Evolutionary conservation across 192 early-diverging fungal species (phyloP).

Genomic region (Backusella morwellensis): DNA sequence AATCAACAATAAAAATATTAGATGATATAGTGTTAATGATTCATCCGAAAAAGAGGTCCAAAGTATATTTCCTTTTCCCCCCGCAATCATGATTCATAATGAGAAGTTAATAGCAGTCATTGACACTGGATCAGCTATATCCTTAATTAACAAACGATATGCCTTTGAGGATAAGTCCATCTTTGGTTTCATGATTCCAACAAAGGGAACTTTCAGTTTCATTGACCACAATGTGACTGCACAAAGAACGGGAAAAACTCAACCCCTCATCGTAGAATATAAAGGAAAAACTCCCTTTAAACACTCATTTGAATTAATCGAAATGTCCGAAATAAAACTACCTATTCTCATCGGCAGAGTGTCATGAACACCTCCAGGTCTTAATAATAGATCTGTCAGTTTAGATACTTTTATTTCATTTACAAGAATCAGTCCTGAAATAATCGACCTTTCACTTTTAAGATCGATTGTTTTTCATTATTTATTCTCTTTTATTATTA

Average conservation of each 20-base stretch:
- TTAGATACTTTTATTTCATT: too few relatives aligned
- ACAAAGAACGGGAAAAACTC: background rate
- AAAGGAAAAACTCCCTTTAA: background rate
- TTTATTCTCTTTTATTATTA: too few relatives aligned
- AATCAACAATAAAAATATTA: background rate
- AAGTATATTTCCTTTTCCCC: background rate
- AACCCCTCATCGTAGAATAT: background rate
- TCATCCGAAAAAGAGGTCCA: background rate
- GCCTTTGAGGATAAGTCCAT: background rate
- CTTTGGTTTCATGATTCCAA: background rate
- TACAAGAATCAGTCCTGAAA: too few relatives aligned
- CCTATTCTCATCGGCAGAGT: background rate
- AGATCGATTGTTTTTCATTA: too few relatives aligned
- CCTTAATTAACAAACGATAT: background rate
- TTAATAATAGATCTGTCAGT: too few relatives aligned
- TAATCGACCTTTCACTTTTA: too few relatives aligned
- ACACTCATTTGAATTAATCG: background rate
- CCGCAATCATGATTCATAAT: background rate
- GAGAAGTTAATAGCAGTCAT: background rate
- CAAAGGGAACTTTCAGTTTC: background rate
- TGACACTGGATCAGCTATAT: background rate
- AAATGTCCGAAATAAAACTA: background rate
- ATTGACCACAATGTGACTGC: background rate
- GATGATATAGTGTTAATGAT: background rate
- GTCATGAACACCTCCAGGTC: too few relatives aligned